Conservation (phyloP, 768 basidiomycete genomes). For the Mycena galericulata region DNA sequence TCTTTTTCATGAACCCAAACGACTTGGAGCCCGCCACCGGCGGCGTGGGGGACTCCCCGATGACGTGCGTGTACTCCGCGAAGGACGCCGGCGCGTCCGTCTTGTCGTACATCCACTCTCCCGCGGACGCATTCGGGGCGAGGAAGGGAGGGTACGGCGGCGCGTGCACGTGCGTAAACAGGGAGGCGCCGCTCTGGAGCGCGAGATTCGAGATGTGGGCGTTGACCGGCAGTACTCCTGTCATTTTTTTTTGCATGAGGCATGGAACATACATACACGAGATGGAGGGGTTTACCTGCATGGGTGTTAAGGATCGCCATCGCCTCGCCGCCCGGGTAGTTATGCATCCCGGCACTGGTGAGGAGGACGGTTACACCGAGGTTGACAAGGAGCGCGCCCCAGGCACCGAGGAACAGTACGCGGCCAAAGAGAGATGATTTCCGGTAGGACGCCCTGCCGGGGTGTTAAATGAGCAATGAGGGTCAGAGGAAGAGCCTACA, state of each 20-base stretch:
- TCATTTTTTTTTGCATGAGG: too few species aligned
- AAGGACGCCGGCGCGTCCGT: constrained; percentile 68
- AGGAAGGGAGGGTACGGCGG: constrained; percentile 58
- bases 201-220: constrained; percentile 89
- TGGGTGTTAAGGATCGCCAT: constrained; percentile 68
- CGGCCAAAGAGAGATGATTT: constrained; percentile 62
- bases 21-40: not conserved
- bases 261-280: too few species aligned
- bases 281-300: too few species aligned
- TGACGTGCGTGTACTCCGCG: constrained; percentile 68
- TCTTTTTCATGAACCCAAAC: constrained; percentile 35
- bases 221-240: constrained; percentile 62
- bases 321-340: constrained; percentile 93
- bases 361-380: constrained; percentile 62
- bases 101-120: constrained; percentile 83
- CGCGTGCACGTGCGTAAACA: constrained; percentile 81
- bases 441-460: constrained; percentile 56
- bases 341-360: constrained; percentile 70
- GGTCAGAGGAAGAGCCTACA: constrained; percentile 63
- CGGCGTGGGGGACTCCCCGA: constrained; percentile 58
- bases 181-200: constrained; percentile 90
- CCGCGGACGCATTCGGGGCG: constrained; percentile 21
- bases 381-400: constrained; percentile 67
- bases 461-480: not conserved
- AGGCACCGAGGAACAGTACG: constrained; percentile 57